Percentiles rank a stretch among this genome's conserved stretches.
phyloP scores from a whole-genome alignment of 1,139 yeast species.

The Sugiyamaella castrensis region DNA sequence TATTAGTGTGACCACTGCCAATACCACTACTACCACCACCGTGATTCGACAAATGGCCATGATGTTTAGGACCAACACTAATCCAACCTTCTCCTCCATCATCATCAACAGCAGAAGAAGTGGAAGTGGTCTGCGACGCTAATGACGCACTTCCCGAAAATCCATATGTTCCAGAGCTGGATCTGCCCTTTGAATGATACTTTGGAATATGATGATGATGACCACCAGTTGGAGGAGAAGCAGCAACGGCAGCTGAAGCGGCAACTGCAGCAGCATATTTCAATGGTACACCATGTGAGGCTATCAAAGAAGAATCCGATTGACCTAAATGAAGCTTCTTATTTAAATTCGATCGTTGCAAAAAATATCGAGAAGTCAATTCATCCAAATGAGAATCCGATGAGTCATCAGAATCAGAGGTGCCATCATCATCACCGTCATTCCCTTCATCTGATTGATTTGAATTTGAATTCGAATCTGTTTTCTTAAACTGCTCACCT shows the following conservation, averaged over 20 bases:
- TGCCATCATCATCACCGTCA: slow-evolving; percentile 3
- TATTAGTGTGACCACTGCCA: background rate
- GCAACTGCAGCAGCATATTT: slow-evolving; percentile 12
- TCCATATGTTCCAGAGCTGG: no score
- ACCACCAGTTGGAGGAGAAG: slow-evolving; percentile 6
- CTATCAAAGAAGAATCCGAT: background rate
- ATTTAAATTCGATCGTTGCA: slow-evolving; percentile 10
- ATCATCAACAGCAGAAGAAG: slow-evolving; percentile 10
- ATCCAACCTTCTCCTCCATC: slow-evolving; percentile 38
- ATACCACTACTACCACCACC: background rate
- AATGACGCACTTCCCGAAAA: no score
- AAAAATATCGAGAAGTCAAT: slow-evolving; percentile 13
- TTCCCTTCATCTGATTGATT: background rate
- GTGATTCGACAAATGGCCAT: background rate
- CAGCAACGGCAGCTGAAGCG: slow-evolving; percentile 6
- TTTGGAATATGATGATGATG: background rate
- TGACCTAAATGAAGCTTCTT: slow-evolving; percentile 13
- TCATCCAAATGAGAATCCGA: slow-evolving; percentile 10
- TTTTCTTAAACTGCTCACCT: background rate
- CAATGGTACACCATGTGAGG: slow-evolving; percentile 13
- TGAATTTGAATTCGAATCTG: background rate
- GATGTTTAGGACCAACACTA: slow-evolving; percentile 31
- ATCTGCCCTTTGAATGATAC: background rate
- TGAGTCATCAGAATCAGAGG: background rate
- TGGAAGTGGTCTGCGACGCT: background rate